A percentile compares a stretch with the other conserved stretches of the same genome.
These are phyloP conservation scores for Capsella bursapastoris DNA, from an alignment of 345 rosid species.

Conservation along the genomic window DNA sequence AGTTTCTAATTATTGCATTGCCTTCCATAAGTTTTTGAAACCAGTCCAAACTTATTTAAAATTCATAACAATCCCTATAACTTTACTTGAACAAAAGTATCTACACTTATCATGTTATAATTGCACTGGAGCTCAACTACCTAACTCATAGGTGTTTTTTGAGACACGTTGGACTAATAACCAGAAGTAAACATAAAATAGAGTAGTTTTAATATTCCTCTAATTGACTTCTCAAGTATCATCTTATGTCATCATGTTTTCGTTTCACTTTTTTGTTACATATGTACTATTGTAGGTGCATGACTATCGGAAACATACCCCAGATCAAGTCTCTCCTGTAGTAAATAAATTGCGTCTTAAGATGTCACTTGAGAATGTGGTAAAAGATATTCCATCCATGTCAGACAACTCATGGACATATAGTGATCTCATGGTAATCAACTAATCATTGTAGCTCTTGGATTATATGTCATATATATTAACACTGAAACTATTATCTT, in stretches of 20 bases:
- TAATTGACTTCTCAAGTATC: slow-evolving; percentile 19
- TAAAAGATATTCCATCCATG: slow-evolving; percentile 84
- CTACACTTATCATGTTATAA: background rate
- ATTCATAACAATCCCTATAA: background rate
- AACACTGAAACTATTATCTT: slow-evolving; percentile 6
- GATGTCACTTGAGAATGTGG: slow-evolving; percentile 89
- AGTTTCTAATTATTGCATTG: slow-evolving; percentile 8
- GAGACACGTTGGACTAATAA: too few species aligned
- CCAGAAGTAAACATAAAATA: slow-evolving; percentile 8
- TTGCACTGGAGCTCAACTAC: slow-evolving; percentile 1
- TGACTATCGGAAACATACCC: slow-evolving; percentile 67
- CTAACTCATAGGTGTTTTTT: background rate
- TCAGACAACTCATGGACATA: slow-evolving; percentile 93
- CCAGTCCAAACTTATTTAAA: background rate
- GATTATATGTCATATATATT: slow-evolving; percentile 10
- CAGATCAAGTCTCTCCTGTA: slow-evolving; percentile 66
- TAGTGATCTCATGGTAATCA: slow-evolving; percentile 89
- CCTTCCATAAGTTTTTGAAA: slow-evolving; percentile 32
- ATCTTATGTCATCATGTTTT: slow-evolving; percentile 14
- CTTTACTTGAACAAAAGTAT: background rate
- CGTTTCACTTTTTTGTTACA: slow-evolving; percentile 17
- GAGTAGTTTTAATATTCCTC: background rate
- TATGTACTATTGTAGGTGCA: slow-evolving; percentile 63
- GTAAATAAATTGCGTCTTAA: slow-evolving; percentile 68
- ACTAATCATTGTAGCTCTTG: slow-evolving; percentile 51